Conservation (phyloP, 148 eudicot species). For the Fagopyrum tataricum region DNA sequence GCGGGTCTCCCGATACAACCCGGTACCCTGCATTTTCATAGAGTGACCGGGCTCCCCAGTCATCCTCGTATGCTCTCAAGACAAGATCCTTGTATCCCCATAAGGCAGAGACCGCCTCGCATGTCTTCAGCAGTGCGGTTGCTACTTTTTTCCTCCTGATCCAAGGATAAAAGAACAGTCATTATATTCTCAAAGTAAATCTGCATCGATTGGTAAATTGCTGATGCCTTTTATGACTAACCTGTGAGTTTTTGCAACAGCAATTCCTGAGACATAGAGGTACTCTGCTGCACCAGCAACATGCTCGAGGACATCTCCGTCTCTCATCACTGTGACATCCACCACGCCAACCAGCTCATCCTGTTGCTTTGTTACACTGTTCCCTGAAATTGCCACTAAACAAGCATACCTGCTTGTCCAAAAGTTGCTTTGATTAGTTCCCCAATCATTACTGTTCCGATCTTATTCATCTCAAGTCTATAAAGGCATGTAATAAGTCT, state of each 20-base stretch:
- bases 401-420: conserved; percentile 69
- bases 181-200: background rate
- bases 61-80: conserved; percentile 83
- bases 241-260: conserved; percentile 67
- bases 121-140: conserved; percentile 73
- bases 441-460: background rate
- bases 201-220: background rate
- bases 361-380: conserved; percentile 12
- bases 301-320: conserved; percentile 54
- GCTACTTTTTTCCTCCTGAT: conserved; percentile 86
- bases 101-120: conserved; percentile 43
- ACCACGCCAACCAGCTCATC: conserved; percentile 72
- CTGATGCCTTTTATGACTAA: conserved; percentile 7
- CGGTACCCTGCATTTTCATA: conserved; percentile 75
- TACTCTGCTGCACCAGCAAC: conserved; percentile 61
- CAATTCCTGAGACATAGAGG: conserved; percentile 90
- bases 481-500: background rate
- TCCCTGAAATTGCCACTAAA: conserved; percentile 59
- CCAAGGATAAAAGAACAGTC: background rate
- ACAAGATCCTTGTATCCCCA: conserved; percentile 75
- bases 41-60: conserved; percentile 63
- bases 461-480: background rate
- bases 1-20: conserved; percentile 60
- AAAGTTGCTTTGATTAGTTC: background rate
- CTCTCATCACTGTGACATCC: conserved; percentile 68